Percentiles rank a stretch among this genome's conserved stretches.
Conservation (phyloP, 2,329 filamentous ascomycete species). For the Aureobasidium mangrovei region DNA sequence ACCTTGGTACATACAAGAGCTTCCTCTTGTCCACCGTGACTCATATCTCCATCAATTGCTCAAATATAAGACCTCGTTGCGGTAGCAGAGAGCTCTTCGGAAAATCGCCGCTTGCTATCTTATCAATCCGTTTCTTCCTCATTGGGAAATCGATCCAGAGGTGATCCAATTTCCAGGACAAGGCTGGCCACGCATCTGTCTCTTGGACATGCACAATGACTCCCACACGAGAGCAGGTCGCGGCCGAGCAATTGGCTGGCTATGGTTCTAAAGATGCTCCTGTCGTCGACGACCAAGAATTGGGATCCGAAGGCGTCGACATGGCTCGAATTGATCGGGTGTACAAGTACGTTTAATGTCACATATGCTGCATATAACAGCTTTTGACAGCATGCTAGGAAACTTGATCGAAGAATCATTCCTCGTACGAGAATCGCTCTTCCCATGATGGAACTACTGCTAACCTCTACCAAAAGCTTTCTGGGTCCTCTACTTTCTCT, state of each 20-base stretch:
- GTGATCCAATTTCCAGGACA: not conserved
- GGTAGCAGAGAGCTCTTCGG: too few relatives aligned
- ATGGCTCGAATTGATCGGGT: constrained; percentile 14
- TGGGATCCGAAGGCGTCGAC: constrained; percentile 6
- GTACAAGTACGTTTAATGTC: constrained; percentile 10
- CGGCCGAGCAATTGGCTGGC: constrained; percentile 2
- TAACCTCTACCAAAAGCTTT: constrained; percentile 49
- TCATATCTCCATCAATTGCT: not conserved
- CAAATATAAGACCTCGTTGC: not conserved
- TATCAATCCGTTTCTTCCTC: constrained; percentile 4
- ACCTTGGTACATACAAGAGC: not conserved
- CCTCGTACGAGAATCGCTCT: constrained; percentile 16
- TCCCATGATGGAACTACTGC: not conserved
- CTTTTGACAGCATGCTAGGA: not conserved
- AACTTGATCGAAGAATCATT: constrained; percentile 25
- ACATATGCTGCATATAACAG: not conserved
- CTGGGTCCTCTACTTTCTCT: constrained; percentile 85
- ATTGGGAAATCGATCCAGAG: not conserved
- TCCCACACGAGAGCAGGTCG: constrained; percentile 1
- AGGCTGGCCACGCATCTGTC: not conserved
- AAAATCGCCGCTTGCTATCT: not conserved
- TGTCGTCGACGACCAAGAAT: constrained; percentile 9
- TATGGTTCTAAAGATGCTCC: not conserved
- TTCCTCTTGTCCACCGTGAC: not conserved
- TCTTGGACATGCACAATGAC: not conserved